phyloP scores from a whole-genome alignment of 2,329 filamentous ascomycete species.

The Dothiorella sarmentorum region DNA sequence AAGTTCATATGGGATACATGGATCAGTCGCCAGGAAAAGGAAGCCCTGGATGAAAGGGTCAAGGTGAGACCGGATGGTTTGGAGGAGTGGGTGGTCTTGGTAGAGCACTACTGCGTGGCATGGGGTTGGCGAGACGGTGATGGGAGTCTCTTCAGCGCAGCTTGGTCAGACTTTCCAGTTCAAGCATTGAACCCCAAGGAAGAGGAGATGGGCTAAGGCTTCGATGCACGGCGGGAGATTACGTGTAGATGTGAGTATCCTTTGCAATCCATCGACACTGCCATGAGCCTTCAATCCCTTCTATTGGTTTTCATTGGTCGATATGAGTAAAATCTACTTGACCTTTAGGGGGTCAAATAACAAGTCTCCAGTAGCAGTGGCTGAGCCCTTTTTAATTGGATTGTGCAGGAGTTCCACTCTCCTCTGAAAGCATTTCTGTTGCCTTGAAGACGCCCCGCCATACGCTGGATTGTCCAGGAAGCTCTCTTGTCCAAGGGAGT shows the following conservation, averaged over 20 bases:
- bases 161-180: neutral
- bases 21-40: constrained; percentile 68
- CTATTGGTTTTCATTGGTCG: too few relatives aligned
- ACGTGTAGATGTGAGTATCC: too few relatives aligned
- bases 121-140: constrained; percentile 73
- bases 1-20: constrained; percentile 74
- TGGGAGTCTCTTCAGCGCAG: constrained; percentile 2
- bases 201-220: neutral
- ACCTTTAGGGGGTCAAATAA: too few relatives aligned
- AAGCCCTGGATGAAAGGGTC: constrained; percentile 64
- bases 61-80: constrained; percentile 91
- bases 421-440: too few relatives aligned
- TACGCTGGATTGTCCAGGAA: neutral
- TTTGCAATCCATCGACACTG: neutral
- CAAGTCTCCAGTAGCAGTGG: too few relatives aligned
- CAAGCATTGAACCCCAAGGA: constrained; percentile 2
- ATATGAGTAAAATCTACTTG: too few relatives aligned
- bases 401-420: too few relatives aligned
- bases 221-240: too few relatives aligned
- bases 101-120: constrained; percentile 81
- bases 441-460: too few relatives aligned
- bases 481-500: neutral
- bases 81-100: constrained; percentile 87
- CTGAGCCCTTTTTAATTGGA: too few relatives aligned
- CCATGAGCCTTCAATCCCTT: too few relatives aligned